Conservation (phyloP, 1,139 yeast genomes). For the Sugiyamaella novakii region DNA sequence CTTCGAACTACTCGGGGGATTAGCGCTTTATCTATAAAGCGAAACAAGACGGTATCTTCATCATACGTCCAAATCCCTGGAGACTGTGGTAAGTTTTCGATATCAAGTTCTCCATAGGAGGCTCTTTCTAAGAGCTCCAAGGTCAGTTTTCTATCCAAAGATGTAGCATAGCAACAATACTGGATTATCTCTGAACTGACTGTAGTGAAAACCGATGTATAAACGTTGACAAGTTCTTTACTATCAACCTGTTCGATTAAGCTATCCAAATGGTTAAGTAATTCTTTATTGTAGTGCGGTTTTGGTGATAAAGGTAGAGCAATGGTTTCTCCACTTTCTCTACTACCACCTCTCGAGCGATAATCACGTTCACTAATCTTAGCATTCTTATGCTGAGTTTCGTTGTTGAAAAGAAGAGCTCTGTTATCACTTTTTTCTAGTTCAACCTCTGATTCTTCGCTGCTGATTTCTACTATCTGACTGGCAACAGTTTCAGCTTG, state of each 20-base stretch:
- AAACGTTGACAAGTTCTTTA: not conserved
- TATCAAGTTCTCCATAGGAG: not conserved
- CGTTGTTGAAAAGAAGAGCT: too few species aligned
- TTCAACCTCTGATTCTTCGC: conserved; percentile 5
- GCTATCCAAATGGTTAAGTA: conserved; percentile 1
- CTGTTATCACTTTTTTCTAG: not conserved
- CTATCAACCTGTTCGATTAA: not conserved
- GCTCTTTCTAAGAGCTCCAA: conserved; percentile 3
- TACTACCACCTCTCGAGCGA: not conserved
- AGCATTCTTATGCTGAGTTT: too few species aligned
- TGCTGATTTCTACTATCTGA: too few species aligned
- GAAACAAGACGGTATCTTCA: conserved; percentile 5
- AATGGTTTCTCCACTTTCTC: not conserved
- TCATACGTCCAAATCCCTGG: conserved; percentile 16
- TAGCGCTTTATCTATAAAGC: conserved; percentile 3
- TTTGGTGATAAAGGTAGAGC: too few species aligned
- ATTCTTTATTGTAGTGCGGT: not conserved
- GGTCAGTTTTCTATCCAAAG: conserved; percentile 12
- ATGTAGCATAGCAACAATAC: conserved; percentile 11
- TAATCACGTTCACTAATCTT: not conserved
- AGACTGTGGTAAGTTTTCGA: conserved; percentile 3
- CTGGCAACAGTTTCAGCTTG: not conserved
- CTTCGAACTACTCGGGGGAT: conserved; percentile 4
- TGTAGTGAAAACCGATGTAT: not conserved
- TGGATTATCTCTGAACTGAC: not conserved